Evolutionary conservation across 2,329 filamentous ascomycete genomes (phyloP), one percentile per base, ranked within the genome.

Genomic region (Uncinocarpus reesii): DNA sequence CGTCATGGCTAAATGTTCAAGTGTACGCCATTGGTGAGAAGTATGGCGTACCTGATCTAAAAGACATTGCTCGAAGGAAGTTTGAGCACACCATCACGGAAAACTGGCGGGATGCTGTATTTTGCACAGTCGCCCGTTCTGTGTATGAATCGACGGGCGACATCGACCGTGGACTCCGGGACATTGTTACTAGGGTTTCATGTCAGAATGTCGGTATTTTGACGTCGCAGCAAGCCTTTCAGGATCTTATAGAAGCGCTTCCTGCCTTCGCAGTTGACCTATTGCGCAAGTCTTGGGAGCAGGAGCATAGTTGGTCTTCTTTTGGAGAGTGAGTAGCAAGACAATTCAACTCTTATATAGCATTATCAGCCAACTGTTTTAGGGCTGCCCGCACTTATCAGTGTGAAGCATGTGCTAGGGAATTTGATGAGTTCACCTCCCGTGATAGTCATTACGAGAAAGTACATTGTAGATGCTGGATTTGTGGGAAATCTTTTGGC

Each of bases 41-140:
- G 36, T 40, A 40, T 40, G 36, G 23, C 18, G n/a, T 40, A 40
- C 36, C 36, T 21, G 36, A 26, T 21, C 23, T 40, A 40, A 40
- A 40, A 26, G 23, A 40, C 18, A 21, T 40, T 20, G 36, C 36
- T 26, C 18, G 23, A 26, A 40, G 23, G 36, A 40, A 40, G 23
- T 40, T 40, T 40, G 36, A 40, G 23, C 18, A n/a, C 18, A 21
- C 36, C 36, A 20, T 40, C 36, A 40, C 8, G 23, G 23, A 40
- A 21, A 26, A 40, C 10, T 40, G 36, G 36, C 36, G 18, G 36
- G 36, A 40, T 40, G 23, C 18, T 21, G 31, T 34, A 34, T 40
- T 40, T 40, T 40, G 36, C 36, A 21, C 36, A 40, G 36, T 40
- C n/a, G 36, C 20, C 36, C 10, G n/a, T 21, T 40, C 23, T 40